Percentiles rank a stretch among this genome's conserved stretches.
phyloP scores from a whole-genome alignment of 129 eudicot genomes.

The Smallanthus sonchifolius region DNA sequence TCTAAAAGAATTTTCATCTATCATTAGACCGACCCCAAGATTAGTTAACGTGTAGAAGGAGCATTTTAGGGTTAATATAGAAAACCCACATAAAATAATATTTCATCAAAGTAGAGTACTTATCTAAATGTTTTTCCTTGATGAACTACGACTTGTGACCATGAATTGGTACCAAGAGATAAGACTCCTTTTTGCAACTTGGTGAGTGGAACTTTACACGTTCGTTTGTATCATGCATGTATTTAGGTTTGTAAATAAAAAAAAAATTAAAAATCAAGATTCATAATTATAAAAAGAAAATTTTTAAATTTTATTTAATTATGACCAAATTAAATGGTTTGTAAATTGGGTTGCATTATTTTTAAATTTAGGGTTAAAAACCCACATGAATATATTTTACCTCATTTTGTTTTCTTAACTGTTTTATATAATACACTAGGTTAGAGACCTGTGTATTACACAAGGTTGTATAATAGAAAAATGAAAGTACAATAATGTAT shows the following conservation, averaged over 20 bases:
- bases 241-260: neutral
- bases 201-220: neutral
- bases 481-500: too few species aligned
- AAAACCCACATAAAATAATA: neutral
- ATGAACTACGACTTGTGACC: neutral
- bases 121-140: neutral
- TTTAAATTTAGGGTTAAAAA: too few species aligned
- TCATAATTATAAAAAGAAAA: neutral
- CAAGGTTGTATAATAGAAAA: too few species aligned
- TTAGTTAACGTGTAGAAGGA: neutral
- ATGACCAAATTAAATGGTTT: neutral
- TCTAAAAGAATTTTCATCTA: too few species aligned
- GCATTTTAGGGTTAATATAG: neutral
- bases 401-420: too few species aligned
- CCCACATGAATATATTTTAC: too few species aligned
- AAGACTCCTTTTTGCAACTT: slow-evolving; percentile 1
- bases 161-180: neutral
- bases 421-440: too few species aligned
- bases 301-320: neutral
- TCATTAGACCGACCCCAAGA: too few species aligned
- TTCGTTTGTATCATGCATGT: neutral
- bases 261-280: neutral
- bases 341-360: too few species aligned
- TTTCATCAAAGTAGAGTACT: neutral
- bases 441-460: too few species aligned